These are phyloP conservation scores for Multifurca ochricompacta DNA, from an alignment of 768 basidiomycete genomes.

Conservation along the genomic window DNA sequence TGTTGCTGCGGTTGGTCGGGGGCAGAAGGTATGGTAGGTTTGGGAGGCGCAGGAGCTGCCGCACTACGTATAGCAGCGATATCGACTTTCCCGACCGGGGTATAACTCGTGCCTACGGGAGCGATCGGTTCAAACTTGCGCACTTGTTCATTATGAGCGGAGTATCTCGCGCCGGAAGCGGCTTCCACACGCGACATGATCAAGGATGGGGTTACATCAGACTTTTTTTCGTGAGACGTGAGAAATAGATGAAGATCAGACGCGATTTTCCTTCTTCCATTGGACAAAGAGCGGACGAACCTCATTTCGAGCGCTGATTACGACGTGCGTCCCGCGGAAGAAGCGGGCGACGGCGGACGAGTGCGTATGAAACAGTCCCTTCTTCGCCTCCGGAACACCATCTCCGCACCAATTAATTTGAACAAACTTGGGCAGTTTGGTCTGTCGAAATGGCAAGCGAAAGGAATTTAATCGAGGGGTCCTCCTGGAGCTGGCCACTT, in stretches of 20 bases:
- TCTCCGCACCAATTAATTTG: constrained; percentile 98
- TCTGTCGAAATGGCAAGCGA: constrained; percentile 37
- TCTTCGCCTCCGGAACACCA: constrained; percentile 87
- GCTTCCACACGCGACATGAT: constrained; percentile 86
- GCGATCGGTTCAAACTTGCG: constrained; percentile 73
- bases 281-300: constrained; percentile 31
- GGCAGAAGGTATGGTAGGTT: constrained; percentile 27
- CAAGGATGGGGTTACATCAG: constrained; percentile 68
- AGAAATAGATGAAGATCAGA: not conserved
- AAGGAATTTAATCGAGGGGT: too few relatives aligned
- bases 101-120: constrained; percentile 72
- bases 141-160: constrained; percentile 68
- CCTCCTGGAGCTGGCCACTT: too few relatives aligned
- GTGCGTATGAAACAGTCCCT: constrained; percentile 89
- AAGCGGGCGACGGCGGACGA: constrained; percentile 71
- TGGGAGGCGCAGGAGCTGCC: constrained; percentile 17
- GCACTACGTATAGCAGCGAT: constrained; percentile 45
- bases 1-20: constrained; percentile 36
- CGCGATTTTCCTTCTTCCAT: too few relatives aligned
- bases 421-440: constrained; percentile 81
- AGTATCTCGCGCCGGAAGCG: constrained; percentile 87
- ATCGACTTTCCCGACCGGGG: constrained; percentile 66
- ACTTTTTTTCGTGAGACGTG: constrained; percentile 37
- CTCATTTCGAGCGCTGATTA: constrained; percentile 81
- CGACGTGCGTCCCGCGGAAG: constrained; percentile 78